Conservation (phyloP, 2,329 filamentous ascomycete genomes). For the Xylaria sp. region DNA sequence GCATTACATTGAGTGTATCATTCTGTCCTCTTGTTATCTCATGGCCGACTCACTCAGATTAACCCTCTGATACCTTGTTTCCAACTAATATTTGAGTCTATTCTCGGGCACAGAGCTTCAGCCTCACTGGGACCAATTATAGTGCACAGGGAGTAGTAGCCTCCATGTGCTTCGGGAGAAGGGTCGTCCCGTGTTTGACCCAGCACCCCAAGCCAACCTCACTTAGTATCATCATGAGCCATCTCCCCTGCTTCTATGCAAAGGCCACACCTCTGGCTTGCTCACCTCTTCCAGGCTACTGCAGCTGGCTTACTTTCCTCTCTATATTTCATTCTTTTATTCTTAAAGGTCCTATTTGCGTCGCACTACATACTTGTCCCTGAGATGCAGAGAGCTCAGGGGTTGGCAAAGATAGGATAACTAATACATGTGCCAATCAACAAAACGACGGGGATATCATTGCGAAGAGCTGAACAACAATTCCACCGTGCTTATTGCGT, state of each 20-base stretch:
- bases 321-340: background rate
- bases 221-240: background rate
- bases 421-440: constrained; percentile 22
- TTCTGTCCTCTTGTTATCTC: background rate
- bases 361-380: constrained; percentile 18
- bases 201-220: constrained; percentile 11
- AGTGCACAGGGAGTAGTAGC: constrained; percentile 12
- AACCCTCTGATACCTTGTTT: no score
- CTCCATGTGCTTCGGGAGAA: background rate
- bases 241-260: background rate
- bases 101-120: background rate
- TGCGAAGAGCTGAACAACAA: constrained; percentile 24
- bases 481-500: constrained; percentile 14
- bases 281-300: background rate
- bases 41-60: no score
- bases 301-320: background rate
- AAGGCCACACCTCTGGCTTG: constrained; percentile 1
- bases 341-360: background rate
- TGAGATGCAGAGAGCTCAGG: constrained; percentile 15
- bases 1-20: background rate
- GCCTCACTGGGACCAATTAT: background rate
- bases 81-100: background rate
- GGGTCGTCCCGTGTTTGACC: constrained; percentile 9
- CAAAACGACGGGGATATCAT: constrained; percentile 5
- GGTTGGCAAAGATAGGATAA: constrained; percentile 11